A percentile compares a stretch with the other conserved stretches of the same genome.
Conservation (phyloP, 331 rosid genomes). For the Pyrus hybrid region DNA sequence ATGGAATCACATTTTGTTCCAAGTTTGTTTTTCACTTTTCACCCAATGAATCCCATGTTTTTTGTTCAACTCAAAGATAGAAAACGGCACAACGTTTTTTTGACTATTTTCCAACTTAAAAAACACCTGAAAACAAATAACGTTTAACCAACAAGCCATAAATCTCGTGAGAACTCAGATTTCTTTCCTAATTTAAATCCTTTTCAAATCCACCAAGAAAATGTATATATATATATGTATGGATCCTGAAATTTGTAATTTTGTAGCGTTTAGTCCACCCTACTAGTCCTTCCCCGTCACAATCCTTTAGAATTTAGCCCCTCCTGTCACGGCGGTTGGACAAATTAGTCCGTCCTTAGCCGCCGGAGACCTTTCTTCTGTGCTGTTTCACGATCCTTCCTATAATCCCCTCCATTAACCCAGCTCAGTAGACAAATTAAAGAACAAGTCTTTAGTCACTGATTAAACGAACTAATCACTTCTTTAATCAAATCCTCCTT, state of each 20-base stretch:
- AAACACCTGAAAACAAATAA: no score
- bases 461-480: neutral
- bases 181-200: neutral
- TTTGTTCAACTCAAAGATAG: neutral
- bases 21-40: neutral
- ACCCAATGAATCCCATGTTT: neutral
- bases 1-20: neutral
- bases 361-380: neutral
- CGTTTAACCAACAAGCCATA: neutral
- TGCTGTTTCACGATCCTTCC: neutral
- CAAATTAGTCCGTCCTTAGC: neutral
- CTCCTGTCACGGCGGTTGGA: slow-evolving; percentile 5
- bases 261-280: neutral
- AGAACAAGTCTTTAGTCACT: neutral
- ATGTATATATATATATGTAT: neutral
- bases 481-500: neutral
- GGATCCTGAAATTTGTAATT: neutral
- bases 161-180: neutral
- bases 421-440: neutral
- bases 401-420: neutral
- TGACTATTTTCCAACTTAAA: neutral
- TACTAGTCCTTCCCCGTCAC: neutral
- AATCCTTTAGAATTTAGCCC: neutral
- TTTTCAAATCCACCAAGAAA: neutral
- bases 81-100: neutral